Conservation (phyloP, 2,329 filamentous ascomycete species). For the Fusarium metavorans region DNA sequence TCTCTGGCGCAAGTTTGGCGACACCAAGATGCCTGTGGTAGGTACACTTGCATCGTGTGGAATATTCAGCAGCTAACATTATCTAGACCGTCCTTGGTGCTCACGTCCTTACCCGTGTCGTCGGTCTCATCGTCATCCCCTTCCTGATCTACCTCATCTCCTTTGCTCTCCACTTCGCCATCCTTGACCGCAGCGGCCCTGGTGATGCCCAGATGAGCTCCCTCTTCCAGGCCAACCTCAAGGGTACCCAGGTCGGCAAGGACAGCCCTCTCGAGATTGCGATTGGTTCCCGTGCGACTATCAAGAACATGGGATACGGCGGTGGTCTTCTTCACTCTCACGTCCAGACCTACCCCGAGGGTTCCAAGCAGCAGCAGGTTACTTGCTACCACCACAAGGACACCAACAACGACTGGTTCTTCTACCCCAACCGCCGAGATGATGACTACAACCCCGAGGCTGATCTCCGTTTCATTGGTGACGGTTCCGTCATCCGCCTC, state of each 20-base stretch:
- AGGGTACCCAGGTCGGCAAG: conserved; percentile 92
- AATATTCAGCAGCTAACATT: conserved; percentile 15
- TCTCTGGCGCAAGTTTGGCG: conserved; percentile 97
- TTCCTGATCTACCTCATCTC: conserved; percentile 94
- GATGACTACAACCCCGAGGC: conserved; percentile 77
- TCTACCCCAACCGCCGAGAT: conserved; percentile 91
- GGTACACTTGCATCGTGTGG: conserved; percentile 42
- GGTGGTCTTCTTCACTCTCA: conserved; percentile 96
- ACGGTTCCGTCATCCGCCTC: conserved; percentile 84
- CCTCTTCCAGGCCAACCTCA: conserved; percentile 96
- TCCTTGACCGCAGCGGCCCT: conserved; percentile 92
- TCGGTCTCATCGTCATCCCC: conserved; percentile 90
- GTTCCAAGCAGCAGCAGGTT: conserved; percentile 93
- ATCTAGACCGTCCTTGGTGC: conserved; percentile 72
- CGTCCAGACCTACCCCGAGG: conserved; percentile 95
- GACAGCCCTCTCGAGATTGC: conserved; percentile 95
- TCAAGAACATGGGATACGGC: conserved; percentile 99
- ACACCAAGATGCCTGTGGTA: conserved; percentile 89
- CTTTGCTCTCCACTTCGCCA: conserved; percentile 93
- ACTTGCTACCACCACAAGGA: conserved; percentile 99
- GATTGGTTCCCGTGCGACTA: conserved; percentile 86
- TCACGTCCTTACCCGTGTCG: conserved; percentile 82
- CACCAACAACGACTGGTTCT: conserved; percentile 99
- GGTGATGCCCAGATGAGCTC: conserved; percentile 99
- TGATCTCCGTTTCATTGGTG: conserved; percentile 78